Conservation (phyloP, 805 yeast species). For the Debaryomyces maramus region DNA sequence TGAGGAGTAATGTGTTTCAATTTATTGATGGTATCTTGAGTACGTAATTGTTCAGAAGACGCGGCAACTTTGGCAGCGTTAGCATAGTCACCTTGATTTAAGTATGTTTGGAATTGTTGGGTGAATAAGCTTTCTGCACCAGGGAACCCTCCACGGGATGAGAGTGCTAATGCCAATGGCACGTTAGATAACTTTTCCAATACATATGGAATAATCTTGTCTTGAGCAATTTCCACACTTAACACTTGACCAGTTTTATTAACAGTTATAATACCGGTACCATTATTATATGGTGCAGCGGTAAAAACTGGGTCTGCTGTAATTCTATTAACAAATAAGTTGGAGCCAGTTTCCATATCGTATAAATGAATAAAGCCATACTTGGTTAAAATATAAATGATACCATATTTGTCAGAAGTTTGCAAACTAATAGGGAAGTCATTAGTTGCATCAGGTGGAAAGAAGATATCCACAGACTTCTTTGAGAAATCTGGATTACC, state of each 20-base stretch:
- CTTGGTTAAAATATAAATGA: conserved; percentile 87
- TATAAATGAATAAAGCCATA: conserved; percentile 95
- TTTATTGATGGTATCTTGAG: conserved; percentile 90
- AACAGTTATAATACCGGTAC: conserved; percentile 86
- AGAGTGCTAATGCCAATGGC: conserved; percentile 79
- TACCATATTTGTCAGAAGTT: conserved; percentile 81
- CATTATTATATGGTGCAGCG: conserved; percentile 68
- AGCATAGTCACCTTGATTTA: conserved; percentile 81
- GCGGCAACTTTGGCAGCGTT: conserved; percentile 98
- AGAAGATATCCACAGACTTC: conserved; percentile 88
- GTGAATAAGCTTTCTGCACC: conserved; percentile 93
- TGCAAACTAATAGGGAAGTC: conserved; percentile 96
- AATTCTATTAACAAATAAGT: conserved; percentile 92
- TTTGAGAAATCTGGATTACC: conserved; percentile 82
- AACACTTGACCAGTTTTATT: conserved; percentile 95
- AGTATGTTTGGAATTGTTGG: conserved; percentile 86
- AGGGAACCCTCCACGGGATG: conserved; percentile 93
- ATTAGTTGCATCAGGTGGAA: conserved; percentile 93
- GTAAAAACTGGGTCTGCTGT: conserved; percentile 95
- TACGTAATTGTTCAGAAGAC: conserved; percentile 87
- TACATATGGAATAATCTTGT: conserved; percentile 85
- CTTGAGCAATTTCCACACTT: conserved; percentile 84
- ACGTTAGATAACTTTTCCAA: conserved; percentile 84
- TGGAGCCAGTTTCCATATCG: conserved; percentile 89
- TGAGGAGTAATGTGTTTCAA: conserved; percentile 87